These are phyloP conservation scores for Incumbomyces lentus DNA, from an alignment of 2,329 filamentous ascomycete species.

Conservation along the genomic window DNA sequence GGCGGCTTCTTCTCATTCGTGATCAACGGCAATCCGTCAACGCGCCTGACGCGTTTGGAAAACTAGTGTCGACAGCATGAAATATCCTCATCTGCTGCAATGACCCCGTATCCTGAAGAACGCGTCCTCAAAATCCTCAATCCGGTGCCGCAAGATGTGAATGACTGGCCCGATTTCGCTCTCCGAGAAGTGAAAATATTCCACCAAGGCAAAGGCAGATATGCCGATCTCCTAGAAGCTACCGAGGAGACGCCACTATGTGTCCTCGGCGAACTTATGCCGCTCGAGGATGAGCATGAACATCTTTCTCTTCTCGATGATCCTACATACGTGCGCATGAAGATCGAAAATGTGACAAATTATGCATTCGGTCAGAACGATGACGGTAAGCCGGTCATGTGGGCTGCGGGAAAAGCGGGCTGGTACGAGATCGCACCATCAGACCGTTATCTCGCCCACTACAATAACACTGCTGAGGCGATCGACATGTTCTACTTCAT, in stretches of 20 bases:
- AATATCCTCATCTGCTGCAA: conserved; percentile 10
- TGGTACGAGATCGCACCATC: conserved; percentile 51
- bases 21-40: not conserved
- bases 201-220: conserved; percentile 37
- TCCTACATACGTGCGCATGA: conserved; percentile 26
- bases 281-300: conserved; percentile 35
- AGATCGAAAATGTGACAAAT: conserved; percentile 39
- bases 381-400: conserved; percentile 47
- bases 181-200: conserved; percentile 46
- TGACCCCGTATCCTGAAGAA: conserved; percentile 25
- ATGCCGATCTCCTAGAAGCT: conserved; percentile 46
- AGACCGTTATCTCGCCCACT: conserved; percentile 40
- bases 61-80: conserved; percentile 13
- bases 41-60: conserved; percentile 1
- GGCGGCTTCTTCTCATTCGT: not conserved
- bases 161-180: conserved; percentile 52
- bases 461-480: conserved; percentile 47
- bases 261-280: conserved; percentile 43
- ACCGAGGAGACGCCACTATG: conserved; percentile 45
- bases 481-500: conserved; percentile 52
- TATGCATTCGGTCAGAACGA: conserved; percentile 42
- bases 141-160: conserved; percentile 36
- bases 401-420: conserved; percentile 52
- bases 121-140: conserved; percentile 35
- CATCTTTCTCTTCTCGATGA: conserved; percentile 29